Evolutionary conservation across 495 filamentous ascomycete genomes (phyloP).

Genomic region (Penicillium verhagenii): DNA sequence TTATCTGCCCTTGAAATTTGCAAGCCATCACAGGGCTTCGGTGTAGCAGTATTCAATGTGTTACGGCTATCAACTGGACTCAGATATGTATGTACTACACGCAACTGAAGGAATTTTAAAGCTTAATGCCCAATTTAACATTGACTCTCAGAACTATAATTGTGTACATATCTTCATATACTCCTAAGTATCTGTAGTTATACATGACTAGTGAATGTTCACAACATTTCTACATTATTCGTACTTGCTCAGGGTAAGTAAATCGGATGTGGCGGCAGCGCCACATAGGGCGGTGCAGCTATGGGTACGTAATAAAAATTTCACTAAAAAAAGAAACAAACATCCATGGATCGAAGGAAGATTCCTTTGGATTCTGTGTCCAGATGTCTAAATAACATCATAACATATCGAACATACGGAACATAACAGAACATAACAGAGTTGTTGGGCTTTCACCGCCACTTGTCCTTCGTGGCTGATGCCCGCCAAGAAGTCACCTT

Average conservation of each 20-base stretch:
- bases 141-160: no score
- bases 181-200: no score
- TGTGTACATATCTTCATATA: no score
- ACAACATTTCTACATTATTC: background rate
- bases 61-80: no score
- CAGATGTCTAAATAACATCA: no score
- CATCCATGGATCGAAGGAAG: background rate
- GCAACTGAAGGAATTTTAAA: no score
- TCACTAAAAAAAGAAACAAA: background rate
- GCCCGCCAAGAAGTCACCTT: conserved; percentile 15
- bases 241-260: background rate
- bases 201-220: background rate
- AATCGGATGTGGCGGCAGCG: conserved; percentile 1
- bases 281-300: conserved; percentile 2
- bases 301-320: conserved; percentile 1
- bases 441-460: conserved; percentile 12
- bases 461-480: conserved; percentile 12
- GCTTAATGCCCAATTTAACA: no score
- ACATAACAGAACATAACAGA: background rate
- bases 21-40: background rate
- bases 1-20: background rate
- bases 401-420: no score
- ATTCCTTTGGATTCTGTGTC: background rate
- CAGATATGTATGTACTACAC: no score
- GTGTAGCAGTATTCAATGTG: background rate